Conservation (phyloP, 78 protist genomes). For the Dictyostelium citrinum region DNA sequence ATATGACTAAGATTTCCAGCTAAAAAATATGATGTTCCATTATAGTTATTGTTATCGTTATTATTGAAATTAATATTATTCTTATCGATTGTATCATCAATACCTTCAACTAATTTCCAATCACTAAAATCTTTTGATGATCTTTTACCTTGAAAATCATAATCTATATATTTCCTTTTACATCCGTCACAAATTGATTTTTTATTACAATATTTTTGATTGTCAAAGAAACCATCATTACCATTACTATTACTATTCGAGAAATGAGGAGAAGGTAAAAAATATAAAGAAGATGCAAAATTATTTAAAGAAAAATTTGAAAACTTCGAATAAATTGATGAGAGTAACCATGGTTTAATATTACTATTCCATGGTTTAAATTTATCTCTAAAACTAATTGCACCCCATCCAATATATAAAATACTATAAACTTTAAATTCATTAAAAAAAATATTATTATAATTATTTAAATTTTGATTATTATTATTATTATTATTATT, state of each 20-base stretch:
- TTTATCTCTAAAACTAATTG: constrained; percentile 37
- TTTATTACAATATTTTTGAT: not conserved
- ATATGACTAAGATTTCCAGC: constrained; percentile 46
- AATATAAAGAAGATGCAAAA: constrained; percentile 30
- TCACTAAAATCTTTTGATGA: constrained; percentile 23
- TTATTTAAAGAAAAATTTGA: constrained; percentile 1
- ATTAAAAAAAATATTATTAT: constrained; percentile 3
- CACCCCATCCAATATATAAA: constrained; percentile 61
- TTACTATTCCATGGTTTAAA: constrained; percentile 35
- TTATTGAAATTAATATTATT: not conserved
- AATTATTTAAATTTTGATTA: not conserved
- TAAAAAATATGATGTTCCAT: constrained; percentile 28
- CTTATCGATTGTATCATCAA: not conserved
- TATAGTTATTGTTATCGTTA: not conserved
- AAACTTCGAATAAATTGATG: constrained; percentile 32
- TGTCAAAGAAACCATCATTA: not conserved
- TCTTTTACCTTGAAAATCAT: constrained; percentile 4
- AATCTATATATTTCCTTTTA: not conserved
- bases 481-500: not conserved
- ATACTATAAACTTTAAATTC: constrained; percentile 26
- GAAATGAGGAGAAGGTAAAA: constrained; percentile 28
- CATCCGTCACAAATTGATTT: constrained; percentile 2
- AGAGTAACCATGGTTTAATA: constrained; percentile 11
- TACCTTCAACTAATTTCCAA: constrained; percentile 45
- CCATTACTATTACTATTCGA: not conserved